A percentile compares a stretch with the other conserved stretches of the same genome.
These are phyloP conservation scores for Diaporthe capsici DNA, from an alignment of 2,329 filamentous ascomycete genomes.

Conservation along the genomic window DNA sequence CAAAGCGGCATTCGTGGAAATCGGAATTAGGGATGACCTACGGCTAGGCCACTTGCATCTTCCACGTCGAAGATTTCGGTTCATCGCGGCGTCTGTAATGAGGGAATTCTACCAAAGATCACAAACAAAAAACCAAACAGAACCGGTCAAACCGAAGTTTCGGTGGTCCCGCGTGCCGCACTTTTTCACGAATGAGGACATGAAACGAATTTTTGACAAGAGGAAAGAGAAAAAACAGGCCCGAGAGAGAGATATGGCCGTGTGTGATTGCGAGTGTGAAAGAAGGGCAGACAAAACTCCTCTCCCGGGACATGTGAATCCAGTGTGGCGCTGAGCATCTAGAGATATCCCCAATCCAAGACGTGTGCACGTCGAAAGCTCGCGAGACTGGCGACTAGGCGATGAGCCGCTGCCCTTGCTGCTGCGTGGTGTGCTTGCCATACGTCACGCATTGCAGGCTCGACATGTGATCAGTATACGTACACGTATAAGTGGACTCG, in stretches of 20 bases:
- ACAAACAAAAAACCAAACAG: conserved; percentile 40
- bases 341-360: conserved; percentile 8
- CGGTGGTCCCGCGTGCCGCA: conserved; percentile 24
- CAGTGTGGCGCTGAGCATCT: conserved; percentile 7
- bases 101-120: conserved; percentile 62
- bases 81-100: conserved; percentile 77
- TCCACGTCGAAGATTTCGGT: conserved; percentile 75
- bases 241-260: conserved; percentile 1
- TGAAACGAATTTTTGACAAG: conserved; percentile 33
- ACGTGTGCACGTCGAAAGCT: background rate
- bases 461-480: conserved; percentile 17
- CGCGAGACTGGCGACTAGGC: background rate
- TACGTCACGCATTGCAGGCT: conserved; percentile 18
- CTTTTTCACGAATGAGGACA: conserved; percentile 30
- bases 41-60: conserved; percentile 76
- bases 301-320: conserved; percentile 26
- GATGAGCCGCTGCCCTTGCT: background rate
- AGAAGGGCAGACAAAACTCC: conserved; percentile 7
- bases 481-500: conserved; percentile 9
- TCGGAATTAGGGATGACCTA: conserved; percentile 48
- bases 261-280: conserved; percentile 18
- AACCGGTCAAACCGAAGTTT: conserved; percentile 36
- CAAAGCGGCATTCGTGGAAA: conserved; percentile 42
- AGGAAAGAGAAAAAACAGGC: background rate
- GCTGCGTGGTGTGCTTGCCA: background rate